Evolutionary conservation across 1,284 basidiomycete species (phyloP), one percentile per base, ranked within the genome.

Genomic region (Ceratobasidium sp.): DNA sequence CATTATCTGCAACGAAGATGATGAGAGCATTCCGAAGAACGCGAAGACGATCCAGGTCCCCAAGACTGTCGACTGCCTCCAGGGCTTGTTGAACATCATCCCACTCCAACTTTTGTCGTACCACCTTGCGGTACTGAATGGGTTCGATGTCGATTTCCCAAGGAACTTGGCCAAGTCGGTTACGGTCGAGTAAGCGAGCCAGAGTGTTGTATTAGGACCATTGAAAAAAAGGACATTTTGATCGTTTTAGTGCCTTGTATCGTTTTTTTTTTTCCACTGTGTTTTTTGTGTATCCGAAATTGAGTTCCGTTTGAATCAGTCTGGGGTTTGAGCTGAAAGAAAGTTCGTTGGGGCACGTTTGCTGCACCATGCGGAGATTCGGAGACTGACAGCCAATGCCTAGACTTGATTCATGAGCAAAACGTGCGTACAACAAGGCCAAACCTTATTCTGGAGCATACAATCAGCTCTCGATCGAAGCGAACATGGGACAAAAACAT

Each of bases 61-160:
- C 73, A 88, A 88, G 83, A 97, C 97, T 8, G 90, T 97, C 73
- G 97, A 99, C 83, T 96, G 91, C 79, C 84, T 99, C 72, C 97
- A 99, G 83, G 97, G 97, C 59, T 82, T 99, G 76, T 83, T 99
- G 82, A 99, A 98, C 83, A 93, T 99, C 82, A 92, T 99, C 75
- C 97, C 97, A 50, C 86, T 99, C 75, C 97, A 99, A 82, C 85
- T 99, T 73, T 87, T 99, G 74, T 95, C 92, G 75, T 99, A 99
- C 84, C 96, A 99, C 84, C 84, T 99, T 75, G 97, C 97, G 10
- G 90, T 97, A 77, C 92, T 89, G 83, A 96, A 95, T 80, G 97
- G 97, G 64, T 96, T 95, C 77, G 96, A 99, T 80, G 97, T 98
- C 78, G 97, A 99, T 81, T 98, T 98, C 91, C 97, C 97, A 30